These are phyloP conservation scores for Seiridium cupressi DNA, from an alignment of 2,329 filamentous ascomycete species.

Conservation along the genomic window DNA sequence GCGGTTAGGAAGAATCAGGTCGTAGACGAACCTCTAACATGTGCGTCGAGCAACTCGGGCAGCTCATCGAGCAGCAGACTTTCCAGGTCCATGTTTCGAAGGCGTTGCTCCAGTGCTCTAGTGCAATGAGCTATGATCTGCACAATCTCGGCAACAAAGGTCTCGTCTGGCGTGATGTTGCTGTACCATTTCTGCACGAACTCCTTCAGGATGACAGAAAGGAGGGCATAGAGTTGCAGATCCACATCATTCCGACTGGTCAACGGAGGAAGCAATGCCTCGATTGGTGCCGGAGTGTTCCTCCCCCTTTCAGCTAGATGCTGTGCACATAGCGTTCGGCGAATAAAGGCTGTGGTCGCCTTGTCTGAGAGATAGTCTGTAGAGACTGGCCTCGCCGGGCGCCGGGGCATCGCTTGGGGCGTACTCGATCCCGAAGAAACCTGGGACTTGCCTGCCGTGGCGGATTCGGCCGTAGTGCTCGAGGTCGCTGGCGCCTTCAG, in stretches of 20 bases:
- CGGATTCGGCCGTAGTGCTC: slow-evolving; percentile 22
- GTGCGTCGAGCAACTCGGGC: slow-evolving; percentile 75
- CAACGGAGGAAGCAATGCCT: slow-evolving; percentile 82
- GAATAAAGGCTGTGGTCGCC: slow-evolving; percentile 77
- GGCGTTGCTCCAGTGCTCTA: slow-evolving; percentile 78
- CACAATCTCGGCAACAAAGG: slow-evolving; percentile 83
- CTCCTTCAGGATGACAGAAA: slow-evolving; percentile 85
- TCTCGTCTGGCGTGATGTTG: slow-evolving; percentile 86
- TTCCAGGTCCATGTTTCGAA: slow-evolving; percentile 80
- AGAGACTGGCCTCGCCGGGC: slow-evolving; percentile 27
- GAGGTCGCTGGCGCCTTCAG: slow-evolving; percentile 22
- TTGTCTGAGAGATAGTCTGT: slow-evolving; percentile 67
- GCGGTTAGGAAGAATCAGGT: slow-evolving; percentile 5
- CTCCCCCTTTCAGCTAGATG: slow-evolving; percentile 57
- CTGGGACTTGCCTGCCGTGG: slow-evolving; percentile 8
- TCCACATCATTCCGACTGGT: slow-evolving; percentile 95
- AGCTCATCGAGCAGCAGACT: slow-evolving; percentile 83
- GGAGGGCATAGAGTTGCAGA: slow-evolving; percentile 85
- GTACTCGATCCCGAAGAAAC: slow-evolving; percentile 21
- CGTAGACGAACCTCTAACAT: slow-evolving; percentile 66
- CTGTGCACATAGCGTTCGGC: slow-evolving; percentile 79
- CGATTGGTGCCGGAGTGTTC: slow-evolving; percentile 58
- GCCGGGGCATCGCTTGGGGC: slow-evolving; percentile 29
- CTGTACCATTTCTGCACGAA: slow-evolving; percentile 92
- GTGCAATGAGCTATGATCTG: slow-evolving; percentile 92